Evolutionary conservation across 2,329 filamentous ascomycete species (phyloP).

Genomic region (Arthrobotrys conoides): DNA sequence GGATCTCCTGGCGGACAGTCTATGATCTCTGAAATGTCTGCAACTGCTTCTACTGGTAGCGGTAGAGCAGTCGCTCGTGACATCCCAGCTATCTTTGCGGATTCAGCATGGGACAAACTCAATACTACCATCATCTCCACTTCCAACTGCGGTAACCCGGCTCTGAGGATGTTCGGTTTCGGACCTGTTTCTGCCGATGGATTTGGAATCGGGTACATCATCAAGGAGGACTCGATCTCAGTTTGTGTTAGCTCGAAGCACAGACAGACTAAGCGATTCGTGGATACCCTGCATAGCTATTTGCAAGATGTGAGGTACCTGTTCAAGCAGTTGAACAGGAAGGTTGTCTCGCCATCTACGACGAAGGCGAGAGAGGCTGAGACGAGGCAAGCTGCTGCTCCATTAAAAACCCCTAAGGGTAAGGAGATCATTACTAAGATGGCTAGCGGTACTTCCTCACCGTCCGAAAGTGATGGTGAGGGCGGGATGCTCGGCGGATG

Average conservation of each 20-base stretch:
- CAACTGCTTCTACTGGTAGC: slow-evolving; percentile 66
- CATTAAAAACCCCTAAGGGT: slow-evolving; percentile 54
- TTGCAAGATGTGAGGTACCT: slow-evolving; percentile 90
- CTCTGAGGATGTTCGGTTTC: slow-evolving; percentile 94
- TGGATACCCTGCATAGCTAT: slow-evolving; percentile 91
- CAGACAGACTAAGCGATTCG: slow-evolving; percentile 88
- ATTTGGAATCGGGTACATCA: slow-evolving; percentile 98
- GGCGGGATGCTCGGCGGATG: slow-evolving; percentile 64
- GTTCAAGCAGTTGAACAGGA: slow-evolving; percentile 77
- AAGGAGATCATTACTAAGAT: slow-evolving; percentile 61
- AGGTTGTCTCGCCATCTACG: slow-evolving; percentile 71
- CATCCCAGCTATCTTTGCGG: slow-evolving; percentile 85
- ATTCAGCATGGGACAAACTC: slow-evolving; percentile 91
- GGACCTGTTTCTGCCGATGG: slow-evolving; percentile 93
- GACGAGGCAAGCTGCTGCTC: slow-evolving; percentile 66
- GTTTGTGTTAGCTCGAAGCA: slow-evolving; percentile 96
- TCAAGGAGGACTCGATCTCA: slow-evolving; percentile 91
- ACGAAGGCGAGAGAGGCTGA: slow-evolving; percentile 76
- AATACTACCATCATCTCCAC: slow-evolving; percentile 96
- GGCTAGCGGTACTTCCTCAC: slow-evolving; percentile 50
- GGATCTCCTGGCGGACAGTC: slow-evolving; percentile 68
- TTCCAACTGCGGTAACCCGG: slow-evolving; percentile 98
- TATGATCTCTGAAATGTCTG: slow-evolving; percentile 71
- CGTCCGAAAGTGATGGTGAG: slow-evolving; percentile 63
- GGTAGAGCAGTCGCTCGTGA: slow-evolving; percentile 42